Evolutionary conservation across 805 yeast species (phyloP), one percentile per base, ranked within the genome.

Genomic region (Yarrowia sp.): DNA sequence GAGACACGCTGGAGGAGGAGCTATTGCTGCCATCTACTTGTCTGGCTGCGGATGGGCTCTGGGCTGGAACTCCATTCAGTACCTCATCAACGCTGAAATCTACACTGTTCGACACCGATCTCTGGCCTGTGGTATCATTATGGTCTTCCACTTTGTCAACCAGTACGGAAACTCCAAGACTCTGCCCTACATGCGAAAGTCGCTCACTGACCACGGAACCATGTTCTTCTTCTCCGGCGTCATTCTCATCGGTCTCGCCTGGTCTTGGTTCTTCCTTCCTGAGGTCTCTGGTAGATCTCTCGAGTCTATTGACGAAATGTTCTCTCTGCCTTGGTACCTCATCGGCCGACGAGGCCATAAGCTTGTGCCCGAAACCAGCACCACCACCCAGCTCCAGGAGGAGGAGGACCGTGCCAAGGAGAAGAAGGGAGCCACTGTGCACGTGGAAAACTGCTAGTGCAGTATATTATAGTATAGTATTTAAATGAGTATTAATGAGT

Each of bases 121-220:
- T 39, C 75, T 83, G 69, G 87, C 84, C 30, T 82, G 84, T 65
- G 80, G 86, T 6, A 69, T 82, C 34, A 79, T 83, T 70, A 85
- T 85, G 88, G 82, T 80, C 2, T 79, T 85, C 74, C 88, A 85
- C 73, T 85, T 82, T 72, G 82, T 83, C 34, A 84, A 83, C 75
- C 88, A 85, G 73, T 85, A 81, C 70, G 87, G 86, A 71, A 84
- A 84, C 75, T 80, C 86, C 39, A 84, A 83, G 73, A 86, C 87
- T 0, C 73, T 84, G 50, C 87, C 88, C n/a, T 74, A 79, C 53
- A 81, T 85, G 86, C 74, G 86, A 69, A 42, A 82, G 19, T 73
- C 80, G 0, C 73, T 85, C 81, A 73, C 80, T 19, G 78, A 80
- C 34, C 79, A 74, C 70, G 88, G 88, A 38, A 81, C 87, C 0